A percentile compares a stretch with the other conserved stretches of the same genome.
These are phyloP conservation scores for Xylariaceae sp. DNA, from an alignment of 2,329 filamentous ascomycete species.

Conservation along the genomic window DNA sequence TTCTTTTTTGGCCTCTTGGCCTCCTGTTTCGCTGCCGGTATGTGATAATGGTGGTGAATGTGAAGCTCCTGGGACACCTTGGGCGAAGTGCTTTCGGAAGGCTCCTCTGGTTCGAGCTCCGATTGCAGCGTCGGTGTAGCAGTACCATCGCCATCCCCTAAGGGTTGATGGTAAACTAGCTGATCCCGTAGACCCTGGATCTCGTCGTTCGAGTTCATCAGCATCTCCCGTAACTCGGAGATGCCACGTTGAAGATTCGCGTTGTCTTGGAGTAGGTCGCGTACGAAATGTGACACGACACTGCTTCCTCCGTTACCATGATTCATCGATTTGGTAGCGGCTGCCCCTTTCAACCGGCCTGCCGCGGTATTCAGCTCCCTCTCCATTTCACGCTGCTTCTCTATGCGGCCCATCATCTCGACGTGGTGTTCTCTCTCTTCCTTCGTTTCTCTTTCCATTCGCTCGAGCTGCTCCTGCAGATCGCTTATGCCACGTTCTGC, in stretches of 20 bases:
- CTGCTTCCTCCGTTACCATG: conserved; percentile 61
- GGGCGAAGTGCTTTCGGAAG: conserved; percentile 37
- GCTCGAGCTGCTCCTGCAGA: conserved; percentile 85
- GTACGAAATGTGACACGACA: conserved; percentile 94
- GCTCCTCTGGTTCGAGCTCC: conserved; percentile 64
- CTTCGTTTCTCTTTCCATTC: conserved; percentile 80
- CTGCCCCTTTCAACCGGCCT: conserved; percentile 78
- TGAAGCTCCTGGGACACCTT: conserved; percentile 75
- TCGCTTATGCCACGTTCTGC: conserved; percentile 78
- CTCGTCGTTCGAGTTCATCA: conserved; percentile 90
- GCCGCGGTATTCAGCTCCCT: conserved; percentile 79
- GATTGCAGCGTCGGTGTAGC: conserved; percentile 64
- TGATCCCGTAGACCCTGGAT: conserved; percentile 86
- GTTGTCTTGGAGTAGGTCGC: conserved; percentile 93
- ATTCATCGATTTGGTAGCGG: conserved; percentile 67
- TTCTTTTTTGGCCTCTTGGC: conserved; percentile 70
- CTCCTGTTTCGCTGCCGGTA: conserved; percentile 61
- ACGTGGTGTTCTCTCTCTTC: conserved; percentile 81
- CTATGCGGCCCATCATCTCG: conserved; percentile 81
- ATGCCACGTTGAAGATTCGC: conserved; percentile 91
- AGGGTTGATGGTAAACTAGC: conserved; percentile 75
- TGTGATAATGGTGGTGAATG: conserved; percentile 93
- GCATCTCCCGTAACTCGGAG: conserved; percentile 85
- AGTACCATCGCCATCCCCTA: conserved; percentile 47
- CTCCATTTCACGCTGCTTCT: conserved; percentile 80